Conservation (phyloP, 306 rosid species). For the Glycine tomentella region DNA sequence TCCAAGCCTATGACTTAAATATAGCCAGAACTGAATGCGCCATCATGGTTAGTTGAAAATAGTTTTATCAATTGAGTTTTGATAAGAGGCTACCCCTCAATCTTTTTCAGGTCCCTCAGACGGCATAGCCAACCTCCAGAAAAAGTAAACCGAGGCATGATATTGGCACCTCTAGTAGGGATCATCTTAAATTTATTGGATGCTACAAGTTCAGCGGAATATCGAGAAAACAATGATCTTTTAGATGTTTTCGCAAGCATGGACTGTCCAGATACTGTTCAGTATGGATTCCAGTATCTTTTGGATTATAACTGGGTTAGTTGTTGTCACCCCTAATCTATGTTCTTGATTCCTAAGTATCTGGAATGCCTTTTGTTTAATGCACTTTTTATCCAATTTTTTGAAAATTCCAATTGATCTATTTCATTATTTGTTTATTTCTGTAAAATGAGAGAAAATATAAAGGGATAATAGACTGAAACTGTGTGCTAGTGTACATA, state of each 20-base stretch:
- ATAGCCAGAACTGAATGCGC: background rate
- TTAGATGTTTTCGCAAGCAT: slow-evolving; percentile 87
- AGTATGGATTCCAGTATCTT: slow-evolving; percentile 83
- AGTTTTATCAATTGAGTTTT: slow-evolving; percentile 9
- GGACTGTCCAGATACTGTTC: slow-evolving; percentile 84
- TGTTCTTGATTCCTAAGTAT: slow-evolving; percentile 27
- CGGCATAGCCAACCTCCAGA: slow-evolving; percentile 81
- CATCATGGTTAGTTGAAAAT: slow-evolving; percentile 19
- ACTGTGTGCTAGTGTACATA: too few relatives aligned
- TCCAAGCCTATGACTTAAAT: slow-evolving; percentile 3
- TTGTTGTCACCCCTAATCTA: slow-evolving; percentile 34
- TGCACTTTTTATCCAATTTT: background rate
- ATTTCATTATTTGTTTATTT: background rate
- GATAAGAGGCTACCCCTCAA: slow-evolving; percentile 1
- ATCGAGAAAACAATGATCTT: slow-evolving; percentile 71
- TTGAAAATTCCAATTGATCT: slow-evolving; percentile 13
- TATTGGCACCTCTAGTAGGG: slow-evolving; percentile 91
- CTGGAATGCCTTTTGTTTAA: slow-evolving; percentile 33
- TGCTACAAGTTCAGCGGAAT: slow-evolving; percentile 65
- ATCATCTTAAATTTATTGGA: slow-evolving; percentile 87
- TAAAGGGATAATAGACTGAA: too few relatives aligned
- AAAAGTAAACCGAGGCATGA: slow-evolving; percentile 91
- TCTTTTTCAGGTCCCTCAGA: slow-evolving; percentile 72
- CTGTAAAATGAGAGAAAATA: background rate
- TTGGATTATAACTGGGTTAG: slow-evolving; percentile 94